Base-by-base conservation (phyloP, 208 protist genomes). In the Crithidia sp. region DNA sequence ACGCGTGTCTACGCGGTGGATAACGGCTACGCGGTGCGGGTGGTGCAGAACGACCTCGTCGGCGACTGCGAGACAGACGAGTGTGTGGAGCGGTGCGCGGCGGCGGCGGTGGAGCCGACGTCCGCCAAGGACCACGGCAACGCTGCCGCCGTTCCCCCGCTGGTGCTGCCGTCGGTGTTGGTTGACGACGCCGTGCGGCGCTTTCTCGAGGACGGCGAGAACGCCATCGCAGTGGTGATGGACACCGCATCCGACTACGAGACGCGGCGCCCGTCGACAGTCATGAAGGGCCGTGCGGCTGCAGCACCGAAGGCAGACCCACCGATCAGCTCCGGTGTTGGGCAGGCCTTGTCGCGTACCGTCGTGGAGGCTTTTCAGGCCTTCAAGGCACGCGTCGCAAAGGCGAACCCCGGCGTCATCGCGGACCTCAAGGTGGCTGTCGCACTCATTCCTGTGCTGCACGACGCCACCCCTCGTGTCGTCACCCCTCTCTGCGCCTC, bases 11-110 rank as follows among this genome's bases (percentile, higher is more conserved):
- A 64, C 43, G 41, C 60, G 7, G 83, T 83, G 9, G 65, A 65
- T 47, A 41, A 70, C 41, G 74, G 74, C 52, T 67, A 77, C 69
- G 45, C 61, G 6, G 62, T 85, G 7, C 53, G 56, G n/a, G 75
- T 85, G 8, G 40, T 64, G n/a, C 65, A 81, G 49, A 63, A 57
- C 47, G 75, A 71, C n/a, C 49, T 60, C 14, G 60, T 70, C 56
- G 72, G 83, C 52, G 67, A 74, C 57, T 88, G 79, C 49, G 53
- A 75, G 47, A 78, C 70, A 43, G 79, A 88, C 59, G 83, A 88
- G 71, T 83, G 76, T 17, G 50, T 88, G 7, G 67, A 71, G 60
- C 67, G 72, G 45, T 77, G 72, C 40, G 47, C 71, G 4, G 53
- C 63, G 19, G 41, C 10, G 14, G 13, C 7, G 16, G 0, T 2